Conservation (phyloP, 345 rosid genomes). For the Clausena lansium region DNA sequence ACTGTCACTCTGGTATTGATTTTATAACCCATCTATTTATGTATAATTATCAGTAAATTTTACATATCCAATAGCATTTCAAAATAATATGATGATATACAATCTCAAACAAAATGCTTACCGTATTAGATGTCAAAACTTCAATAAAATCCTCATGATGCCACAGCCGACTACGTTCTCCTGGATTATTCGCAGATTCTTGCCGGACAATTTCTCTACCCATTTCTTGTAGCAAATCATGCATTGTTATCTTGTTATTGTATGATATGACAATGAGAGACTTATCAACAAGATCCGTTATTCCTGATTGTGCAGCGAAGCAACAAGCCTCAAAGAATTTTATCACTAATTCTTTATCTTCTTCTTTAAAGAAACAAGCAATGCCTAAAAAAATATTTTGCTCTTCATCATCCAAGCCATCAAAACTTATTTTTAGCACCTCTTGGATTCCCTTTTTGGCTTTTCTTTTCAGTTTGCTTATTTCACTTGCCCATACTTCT, state of each 20-base stretch:
- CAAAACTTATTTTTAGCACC: constrained; percentile 9
- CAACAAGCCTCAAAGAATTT: constrained; percentile 5
- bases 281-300: background rate
- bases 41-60: too few species aligned
- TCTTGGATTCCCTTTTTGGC: background rate
- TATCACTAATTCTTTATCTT: background rate
- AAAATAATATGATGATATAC: too few species aligned
- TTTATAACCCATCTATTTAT: too few species aligned
- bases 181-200: too few species aligned
- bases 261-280: constrained; percentile 7
- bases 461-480: background rate
- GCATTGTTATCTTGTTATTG: constrained; percentile 11
- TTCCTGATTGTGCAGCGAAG: background rate
- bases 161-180: too few species aligned
- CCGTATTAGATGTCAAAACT: too few species aligned
- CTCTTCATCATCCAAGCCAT: constrained; percentile 11
- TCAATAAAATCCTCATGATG: too few species aligned
- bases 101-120: too few species aligned
- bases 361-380: constrained; percentile 10
- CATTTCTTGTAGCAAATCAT: background rate
- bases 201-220: too few species aligned
- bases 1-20: too few species aligned
- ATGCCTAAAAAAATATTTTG: constrained; percentile 9
- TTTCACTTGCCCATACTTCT: constrained; percentile 1
- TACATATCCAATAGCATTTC: too few species aligned